These are phyloP conservation scores for Dillenia suffruticosa DNA, from an alignment of 164 flowering plant genomes.

Conservation along the genomic window DNA sequence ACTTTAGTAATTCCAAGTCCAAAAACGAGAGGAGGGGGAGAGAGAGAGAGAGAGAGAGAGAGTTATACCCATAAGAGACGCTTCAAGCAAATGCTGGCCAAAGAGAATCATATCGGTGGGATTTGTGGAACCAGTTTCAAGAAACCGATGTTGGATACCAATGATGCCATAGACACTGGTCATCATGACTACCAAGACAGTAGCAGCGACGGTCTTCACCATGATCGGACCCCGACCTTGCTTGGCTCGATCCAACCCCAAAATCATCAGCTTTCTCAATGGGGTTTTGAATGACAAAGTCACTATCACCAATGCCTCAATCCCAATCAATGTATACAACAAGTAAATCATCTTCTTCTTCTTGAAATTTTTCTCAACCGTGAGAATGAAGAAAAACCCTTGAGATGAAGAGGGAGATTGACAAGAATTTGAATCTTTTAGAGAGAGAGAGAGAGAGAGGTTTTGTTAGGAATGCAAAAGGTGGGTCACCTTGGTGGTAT, in stretches of 20 bases:
- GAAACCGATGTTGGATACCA: conserved; percentile 53
- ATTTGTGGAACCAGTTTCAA: conserved; percentile 37
- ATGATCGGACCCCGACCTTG: conserved; percentile 73
- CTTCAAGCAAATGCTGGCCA: conserved; percentile 67
- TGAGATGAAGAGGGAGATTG: too few species aligned
- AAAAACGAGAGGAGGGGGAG: background rate
- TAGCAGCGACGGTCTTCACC: conserved; percentile 67
- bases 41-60: background rate
- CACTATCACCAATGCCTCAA: conserved; percentile 26
- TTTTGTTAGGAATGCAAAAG: too few species aligned
- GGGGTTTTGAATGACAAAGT: conserved; percentile 68
- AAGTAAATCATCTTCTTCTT: too few species aligned
- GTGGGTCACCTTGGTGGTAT: too few species aligned
- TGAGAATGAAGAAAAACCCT: too few species aligned
- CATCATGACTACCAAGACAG: conserved; percentile 41
- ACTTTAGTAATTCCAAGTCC: too few species aligned
- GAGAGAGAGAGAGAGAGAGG: too few species aligned
- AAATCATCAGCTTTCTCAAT: conserved; percentile 59
- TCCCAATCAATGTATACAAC: too few species aligned
- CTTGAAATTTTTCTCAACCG: too few species aligned
- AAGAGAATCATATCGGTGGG: conserved; percentile 87
- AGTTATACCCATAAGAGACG: conserved; percentile 79
- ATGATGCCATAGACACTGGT: conserved; percentile 54
- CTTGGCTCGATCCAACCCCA: conserved; percentile 74
- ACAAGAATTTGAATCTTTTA: too few species aligned